phyloP scores from a whole-genome alignment of 495 filamentous ascomycete species.

The Tuber borchii region DNA sequence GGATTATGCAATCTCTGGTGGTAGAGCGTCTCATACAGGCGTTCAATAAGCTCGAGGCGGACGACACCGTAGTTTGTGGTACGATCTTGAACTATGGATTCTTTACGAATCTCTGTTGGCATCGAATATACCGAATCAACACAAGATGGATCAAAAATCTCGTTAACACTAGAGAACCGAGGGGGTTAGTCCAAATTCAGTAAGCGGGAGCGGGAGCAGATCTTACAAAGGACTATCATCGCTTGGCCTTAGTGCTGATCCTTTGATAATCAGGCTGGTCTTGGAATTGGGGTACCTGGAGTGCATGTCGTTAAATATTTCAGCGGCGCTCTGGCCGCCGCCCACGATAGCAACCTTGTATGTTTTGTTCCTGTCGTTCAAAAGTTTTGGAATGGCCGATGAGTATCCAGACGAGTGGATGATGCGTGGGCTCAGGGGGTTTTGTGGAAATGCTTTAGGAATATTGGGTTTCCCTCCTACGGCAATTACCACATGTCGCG shows the following conservation, averaged over 20 bases:
- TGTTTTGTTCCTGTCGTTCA: constrained; percentile 52
- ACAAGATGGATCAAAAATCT: constrained; percentile 83
- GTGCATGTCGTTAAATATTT: constrained; percentile 88
- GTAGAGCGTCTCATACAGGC: constrained; percentile 78
- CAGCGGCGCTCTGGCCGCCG: constrained; percentile 84
- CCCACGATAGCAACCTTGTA: constrained; percentile 79
- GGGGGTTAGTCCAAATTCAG: neutral
- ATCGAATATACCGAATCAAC: constrained; percentile 67
- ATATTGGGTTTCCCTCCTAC: constrained; percentile 74
- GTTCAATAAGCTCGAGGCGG: constrained; percentile 75
- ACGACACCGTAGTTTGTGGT: constrained; percentile 94
- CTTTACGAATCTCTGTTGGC: constrained; percentile 54
- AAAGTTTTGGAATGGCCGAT: constrained; percentile 53
- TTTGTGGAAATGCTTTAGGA: constrained; percentile 57
- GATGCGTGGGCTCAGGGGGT: constrained; percentile 55
- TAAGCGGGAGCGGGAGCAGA: neutral
- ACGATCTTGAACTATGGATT: constrained; percentile 58
- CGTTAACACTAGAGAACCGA: constrained; percentile 69
- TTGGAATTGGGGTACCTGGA: constrained; percentile 72
- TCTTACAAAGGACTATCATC: constrained; percentile 93
- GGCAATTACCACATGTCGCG: constrained; percentile 80
- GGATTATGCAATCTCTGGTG: constrained; percentile 66
- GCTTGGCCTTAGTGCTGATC: constrained; percentile 73
- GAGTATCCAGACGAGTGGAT: constrained; percentile 89
- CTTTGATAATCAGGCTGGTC: constrained; percentile 68